A percentile compares a stretch with the other conserved stretches of the same genome.
Evolutionary conservation across 2,329 filamentous ascomycete species (phyloP).

Genomic region (Aspergillus sp.): DNA sequence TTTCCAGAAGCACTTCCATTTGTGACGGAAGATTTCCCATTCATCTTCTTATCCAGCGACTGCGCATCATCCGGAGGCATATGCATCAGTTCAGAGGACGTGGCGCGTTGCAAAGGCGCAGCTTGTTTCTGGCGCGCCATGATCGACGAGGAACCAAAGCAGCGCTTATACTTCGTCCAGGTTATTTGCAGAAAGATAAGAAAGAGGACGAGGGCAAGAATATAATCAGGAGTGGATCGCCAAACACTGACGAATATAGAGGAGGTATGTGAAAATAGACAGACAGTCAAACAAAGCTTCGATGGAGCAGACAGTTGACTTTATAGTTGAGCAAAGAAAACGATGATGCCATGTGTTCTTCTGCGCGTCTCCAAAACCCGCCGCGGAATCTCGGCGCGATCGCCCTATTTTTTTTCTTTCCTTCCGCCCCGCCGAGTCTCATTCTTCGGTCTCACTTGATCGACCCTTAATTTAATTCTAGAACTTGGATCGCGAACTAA

Average conservation of each 20-base stretch:
- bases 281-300: not conserved
- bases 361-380: conserved; percentile 3
- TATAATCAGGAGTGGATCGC: not conserved
- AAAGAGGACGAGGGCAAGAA: not conserved
- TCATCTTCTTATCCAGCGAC: conserved; percentile 28
- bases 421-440: not conserved
- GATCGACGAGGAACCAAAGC: conserved; percentile 13
- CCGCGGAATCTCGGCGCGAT: conserved; percentile 13
- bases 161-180: not conserved
- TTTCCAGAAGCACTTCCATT: conserved; percentile 26
- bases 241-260: not conserved
- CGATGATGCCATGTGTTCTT: conserved; percentile 43
- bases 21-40: conserved; percentile 28
- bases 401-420: conserved; percentile 15
- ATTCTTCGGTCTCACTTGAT: not conserved
- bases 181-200: not conserved
- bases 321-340: conserved; percentile 1
- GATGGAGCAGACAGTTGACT: not conserved
- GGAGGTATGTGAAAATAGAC: not conserved
- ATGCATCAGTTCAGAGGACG: conserved; percentile 66
- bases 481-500: too few species aligned
- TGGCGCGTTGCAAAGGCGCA: conserved; percentile 63
- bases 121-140: conserved; percentile 76
- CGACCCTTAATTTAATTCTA: not conserved
- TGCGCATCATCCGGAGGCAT: conserved; percentile 35